Conservation (phyloP, 768 basidiomycete species). For the Naganishia antarctica region DNA sequence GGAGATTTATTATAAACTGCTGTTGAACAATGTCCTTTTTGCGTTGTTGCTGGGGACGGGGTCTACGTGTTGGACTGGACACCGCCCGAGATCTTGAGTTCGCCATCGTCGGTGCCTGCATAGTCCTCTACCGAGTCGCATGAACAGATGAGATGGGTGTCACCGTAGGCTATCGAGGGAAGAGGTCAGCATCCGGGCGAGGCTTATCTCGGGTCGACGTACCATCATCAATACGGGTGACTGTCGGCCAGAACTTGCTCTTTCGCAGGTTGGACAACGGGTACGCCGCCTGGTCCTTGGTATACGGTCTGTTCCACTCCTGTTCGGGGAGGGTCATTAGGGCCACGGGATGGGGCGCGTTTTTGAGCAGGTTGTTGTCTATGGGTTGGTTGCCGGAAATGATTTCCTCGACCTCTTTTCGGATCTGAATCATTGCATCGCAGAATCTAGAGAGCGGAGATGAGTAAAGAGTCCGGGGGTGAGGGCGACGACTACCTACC, state of each 20-base stretch:
- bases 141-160: conserved; percentile 67
- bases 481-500: conserved; percentile 51
- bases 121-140: conserved; percentile 51
- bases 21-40: conserved; percentile 22
- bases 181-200: conserved; percentile 25
- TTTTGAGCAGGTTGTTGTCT: conserved; percentile 86
- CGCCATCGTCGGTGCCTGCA: conserved; percentile 26
- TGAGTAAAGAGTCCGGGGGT: neutral
- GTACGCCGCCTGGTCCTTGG: conserved; percentile 83
- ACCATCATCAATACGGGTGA: conserved; percentile 91
- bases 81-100: conserved; percentile 28
- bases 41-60: neutral
- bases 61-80: conserved; percentile 27
- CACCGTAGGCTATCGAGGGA: conserved; percentile 70
- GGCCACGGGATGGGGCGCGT: conserved; percentile 85
- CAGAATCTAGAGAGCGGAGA: conserved; percentile 65
- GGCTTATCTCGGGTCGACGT: conserved; percentile 40
- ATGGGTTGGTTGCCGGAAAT: conserved; percentile 78
- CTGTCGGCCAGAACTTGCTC: conserved; percentile 95
- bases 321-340: conserved; percentile 60
- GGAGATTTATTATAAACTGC: neutral
- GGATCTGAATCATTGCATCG: conserved; percentile 96
- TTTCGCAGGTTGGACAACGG: conserved; percentile 74
- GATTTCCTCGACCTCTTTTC: conserved; percentile 82
- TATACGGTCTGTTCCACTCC: conserved; percentile 91